Evolutionary conservation across 2,329 filamentous ascomycete species (phyloP), one percentile per base, ranked within the genome.

Genomic region (Apiospora pterosperma): DNA sequence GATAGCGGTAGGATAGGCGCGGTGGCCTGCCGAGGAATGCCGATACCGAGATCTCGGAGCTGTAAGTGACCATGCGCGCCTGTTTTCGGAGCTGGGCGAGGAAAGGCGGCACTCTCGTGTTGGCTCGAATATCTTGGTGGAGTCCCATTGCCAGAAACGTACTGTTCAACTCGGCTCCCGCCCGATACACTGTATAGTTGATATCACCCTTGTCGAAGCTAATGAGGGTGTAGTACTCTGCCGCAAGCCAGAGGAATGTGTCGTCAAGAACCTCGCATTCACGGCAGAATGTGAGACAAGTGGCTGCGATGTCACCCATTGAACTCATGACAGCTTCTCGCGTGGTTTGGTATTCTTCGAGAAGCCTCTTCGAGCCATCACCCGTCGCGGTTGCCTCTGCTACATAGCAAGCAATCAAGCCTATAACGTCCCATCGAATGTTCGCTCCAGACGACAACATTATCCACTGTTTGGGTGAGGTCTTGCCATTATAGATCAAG

Each of bases 401-500:
- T 11, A 72, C 69, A 25, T 71, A 64, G 2, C 69, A 68, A 23
- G 75, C 74, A 55, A 77, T 73, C 55, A 76, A 63, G 6, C 75
- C 76, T 31, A 77, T 69, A n/a, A 76, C 72, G 42, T 77, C 75
- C 76, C 76, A 77, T 55, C 76, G 70, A 42, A 77, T 70, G 38
- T 74, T 72, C 41, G 68, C 67, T 0, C 76, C 76, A 2, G 73
- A 75, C 5, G 68, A 70, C 34, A 71, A 66, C 7, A 66, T 66
- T 28, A 72, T 70, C 72, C 73, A 78, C 39, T 73, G 65, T 58
- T 69, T 63, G 3, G 71, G 69, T 3, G 72, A 72, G 8, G 71
- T 76, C 19, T 69, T 69, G 21, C 73, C 69, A 19, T 73, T 67
- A 44, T 74, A 74, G 1, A 62, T 52, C 16, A 77, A 36, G 6